Conservation (phyloP, 768 basidiomycete genomes). For the Mrakia frigida region DNA sequence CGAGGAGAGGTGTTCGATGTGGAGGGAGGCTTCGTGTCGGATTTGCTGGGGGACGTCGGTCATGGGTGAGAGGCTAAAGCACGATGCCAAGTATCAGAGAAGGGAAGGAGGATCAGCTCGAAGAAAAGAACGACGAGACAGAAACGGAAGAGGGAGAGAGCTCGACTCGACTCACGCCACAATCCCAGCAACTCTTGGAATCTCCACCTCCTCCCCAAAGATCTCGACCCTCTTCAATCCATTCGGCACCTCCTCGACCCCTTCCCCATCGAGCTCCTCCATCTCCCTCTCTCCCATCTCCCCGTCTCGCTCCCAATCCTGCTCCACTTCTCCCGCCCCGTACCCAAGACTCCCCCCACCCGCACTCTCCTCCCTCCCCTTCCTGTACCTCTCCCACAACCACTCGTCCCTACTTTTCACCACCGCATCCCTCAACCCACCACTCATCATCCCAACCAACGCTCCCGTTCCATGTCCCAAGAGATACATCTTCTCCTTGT, state of each 20-base stretch:
- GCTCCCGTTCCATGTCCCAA: slow-evolving; percentile 14
- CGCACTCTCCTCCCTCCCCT: background rate
- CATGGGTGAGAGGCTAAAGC: background rate
- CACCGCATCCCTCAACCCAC: slow-evolving; percentile 16
- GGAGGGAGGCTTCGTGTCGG: slow-evolving; percentile 20
- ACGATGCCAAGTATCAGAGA: background rate
- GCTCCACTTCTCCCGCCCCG: background rate
- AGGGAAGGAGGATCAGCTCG: background rate
- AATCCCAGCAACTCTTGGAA: slow-evolving; percentile 12
- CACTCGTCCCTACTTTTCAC: slow-evolving; percentile 16
- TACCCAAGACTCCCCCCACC: background rate
- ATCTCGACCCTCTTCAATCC: slow-evolving; percentile 24
- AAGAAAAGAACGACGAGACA: too few relatives aligned
- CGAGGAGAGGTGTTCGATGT: slow-evolving; percentile 26
- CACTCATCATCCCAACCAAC: slow-evolving; percentile 23
- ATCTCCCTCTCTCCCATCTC: background rate
- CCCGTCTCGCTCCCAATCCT: slow-evolving; percentile 10
- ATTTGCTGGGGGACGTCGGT: slow-evolving; percentile 23
- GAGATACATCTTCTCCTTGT: background rate
- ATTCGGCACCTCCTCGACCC: slow-evolving; percentile 21
- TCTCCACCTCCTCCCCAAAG: slow-evolving; percentile 3
- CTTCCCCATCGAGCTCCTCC: slow-evolving; percentile 24
- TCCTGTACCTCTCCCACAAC: slow-evolving; percentile 11
- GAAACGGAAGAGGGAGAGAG: background rate
- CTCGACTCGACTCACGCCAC: slow-evolving; percentile 1